Conservation (phyloP, 1,139 yeast species). For the Pichia sp. region DNA sequence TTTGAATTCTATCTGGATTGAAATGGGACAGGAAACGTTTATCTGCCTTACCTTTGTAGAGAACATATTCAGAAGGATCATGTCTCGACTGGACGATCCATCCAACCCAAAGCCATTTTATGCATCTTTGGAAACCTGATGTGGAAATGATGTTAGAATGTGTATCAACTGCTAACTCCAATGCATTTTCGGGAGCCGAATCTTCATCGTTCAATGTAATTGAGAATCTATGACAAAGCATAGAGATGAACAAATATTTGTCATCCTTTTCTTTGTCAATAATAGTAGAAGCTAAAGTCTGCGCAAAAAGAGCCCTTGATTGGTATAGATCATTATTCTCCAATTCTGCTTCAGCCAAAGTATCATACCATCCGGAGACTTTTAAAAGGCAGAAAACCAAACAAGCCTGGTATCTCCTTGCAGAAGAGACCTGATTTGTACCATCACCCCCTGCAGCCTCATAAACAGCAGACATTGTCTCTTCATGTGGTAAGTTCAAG, state of each 20-base stretch:
- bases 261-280: slow-evolving; percentile 55
- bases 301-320: slow-evolving; percentile 62
- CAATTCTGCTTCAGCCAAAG: slow-evolving; percentile 51
- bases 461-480: slow-evolving; percentile 52
- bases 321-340: slow-evolving; percentile 59
- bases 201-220: slow-evolving; percentile 60
- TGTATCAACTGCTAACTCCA: slow-evolving; percentile 82
- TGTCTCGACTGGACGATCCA: slow-evolving; percentile 77
- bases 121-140: slow-evolving; percentile 77
- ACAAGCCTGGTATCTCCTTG: slow-evolving; percentile 59
- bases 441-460: slow-evolving; percentile 79
- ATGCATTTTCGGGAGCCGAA: slow-evolving; percentile 56
- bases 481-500: slow-evolving; percentile 54
- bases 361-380: slow-evolving; percentile 75
- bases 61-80: slow-evolving; percentile 62
- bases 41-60: slow-evolving; percentile 55
- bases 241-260: slow-evolving; percentile 63
- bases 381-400: slow-evolving; percentile 63
- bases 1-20: slow-evolving; percentile 74
- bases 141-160: slow-evolving; percentile 74
- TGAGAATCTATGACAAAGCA: slow-evolving; percentile 71
- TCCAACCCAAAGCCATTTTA: slow-evolving; percentile 89
- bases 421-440: slow-evolving; percentile 44
- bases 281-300: slow-evolving; percentile 59
- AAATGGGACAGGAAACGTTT: slow-evolving; percentile 58